Evolutionary conservation across 1,139 yeast genomes (phyloP), one percentile per base, ranked within the genome.

Genomic region (Casaregolazyma suthepensis): DNA sequence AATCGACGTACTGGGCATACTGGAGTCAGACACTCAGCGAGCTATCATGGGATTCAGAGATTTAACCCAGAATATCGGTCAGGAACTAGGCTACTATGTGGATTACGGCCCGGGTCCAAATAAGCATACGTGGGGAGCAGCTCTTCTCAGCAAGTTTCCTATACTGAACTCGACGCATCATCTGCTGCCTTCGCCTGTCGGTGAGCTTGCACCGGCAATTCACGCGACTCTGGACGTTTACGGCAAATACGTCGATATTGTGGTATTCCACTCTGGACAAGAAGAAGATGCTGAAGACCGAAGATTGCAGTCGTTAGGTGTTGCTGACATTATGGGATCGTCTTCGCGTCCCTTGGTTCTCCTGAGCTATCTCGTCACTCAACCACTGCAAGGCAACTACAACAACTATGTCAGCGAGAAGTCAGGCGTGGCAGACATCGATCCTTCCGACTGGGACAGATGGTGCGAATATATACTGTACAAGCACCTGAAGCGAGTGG

Each of bases 71-170:
- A 83, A 83, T 58, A 75, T 93, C 58, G 96, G 97, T 0, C 96
- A 90, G 70, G 96, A 91, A 62, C 77, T 93, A 61, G 93, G 91
- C 38, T 89, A 89, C 93, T 93, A 91, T 67, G 91, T 84, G 22
- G 99, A 93, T 70, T 93, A 83, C 66, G 99, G 99, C 13, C 99
- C 99, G 3, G 97, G 98, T 13, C 97, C 99, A 55, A 88, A 90
- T 68, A 87, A 91, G 70, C 98, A 93, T 71, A 93, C 99, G 0
- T 93, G 99, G 99, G 99, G 99, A 45, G 87, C 94, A 51, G 94
- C 94, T 1, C 76, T 93, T 57, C 75, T 93, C 59, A 90, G 98
- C 37, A 90, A 91, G 68, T 93, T 91, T 78, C 99, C 99, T 29
- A 93, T 93, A 59, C 63, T 93, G 56, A 80, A 85, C 65, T 89